Evolutionary conservation across 345 rosid species (phyloP).

Genomic region (Ceriops decandra): DNA sequence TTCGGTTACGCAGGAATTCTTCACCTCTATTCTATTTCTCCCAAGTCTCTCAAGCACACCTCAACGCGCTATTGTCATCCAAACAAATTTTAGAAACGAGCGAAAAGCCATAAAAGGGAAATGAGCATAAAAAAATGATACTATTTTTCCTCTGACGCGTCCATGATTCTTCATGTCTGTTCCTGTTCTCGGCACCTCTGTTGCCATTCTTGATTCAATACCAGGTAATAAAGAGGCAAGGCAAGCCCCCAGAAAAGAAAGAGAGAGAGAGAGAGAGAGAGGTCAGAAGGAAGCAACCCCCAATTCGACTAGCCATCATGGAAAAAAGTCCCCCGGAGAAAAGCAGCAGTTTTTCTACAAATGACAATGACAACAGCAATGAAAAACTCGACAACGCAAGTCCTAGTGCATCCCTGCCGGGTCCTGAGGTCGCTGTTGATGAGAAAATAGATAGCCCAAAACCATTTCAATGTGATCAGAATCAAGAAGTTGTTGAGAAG

Average conservation of each 20-base stretch:
- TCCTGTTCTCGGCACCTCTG: background rate
- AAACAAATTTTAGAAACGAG: slow-evolving; percentile 18
- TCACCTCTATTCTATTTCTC: background rate
- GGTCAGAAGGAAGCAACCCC: background rate
- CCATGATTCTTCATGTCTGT: slow-evolving; percentile 14
- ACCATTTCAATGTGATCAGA: background rate
- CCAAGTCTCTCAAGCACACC: background rate
- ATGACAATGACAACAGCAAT: background rate
- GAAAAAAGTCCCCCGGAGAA: slow-evolving; percentile 30
- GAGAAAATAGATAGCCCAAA: background rate
- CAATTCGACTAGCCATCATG: slow-evolving; percentile 11
- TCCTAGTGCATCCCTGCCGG: background rate
- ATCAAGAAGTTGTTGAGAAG: background rate
- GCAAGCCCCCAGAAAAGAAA: background rate
- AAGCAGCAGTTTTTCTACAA: slow-evolving; percentile 21
- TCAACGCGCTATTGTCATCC: slow-evolving; percentile 8
- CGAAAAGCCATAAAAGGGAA: background rate
- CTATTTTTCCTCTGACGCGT: background rate
- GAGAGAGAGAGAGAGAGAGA: too few relatives aligned
- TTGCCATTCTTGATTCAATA: background rate
- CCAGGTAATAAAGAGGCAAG: background rate
- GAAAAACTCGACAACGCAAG: slow-evolving; percentile 5
- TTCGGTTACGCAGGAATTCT: background rate
- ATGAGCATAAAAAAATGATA: slow-evolving; percentile 8
- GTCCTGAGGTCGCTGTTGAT: background rate